Evolutionary conservation across 2,329 filamentous ascomycete genomes (phyloP), one percentile per base, ranked within the genome.

Genomic region (Aspergillus versicolor): DNA sequence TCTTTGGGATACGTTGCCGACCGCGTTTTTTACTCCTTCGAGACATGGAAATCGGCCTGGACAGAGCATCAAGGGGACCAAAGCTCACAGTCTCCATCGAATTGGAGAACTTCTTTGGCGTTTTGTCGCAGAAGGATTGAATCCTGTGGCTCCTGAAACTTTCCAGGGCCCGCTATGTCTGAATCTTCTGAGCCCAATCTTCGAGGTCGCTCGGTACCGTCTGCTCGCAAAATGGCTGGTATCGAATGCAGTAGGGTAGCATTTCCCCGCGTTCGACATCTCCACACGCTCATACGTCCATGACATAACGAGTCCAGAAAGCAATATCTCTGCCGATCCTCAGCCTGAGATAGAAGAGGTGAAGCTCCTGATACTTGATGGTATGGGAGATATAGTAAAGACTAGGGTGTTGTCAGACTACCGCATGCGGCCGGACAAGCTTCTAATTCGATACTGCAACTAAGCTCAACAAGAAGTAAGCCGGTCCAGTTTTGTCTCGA

Each of bases 1-100:
- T 13, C 13, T 53, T 47, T 22, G 13, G 32, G 42, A 40, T 53
- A 53, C 15, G 9, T 53, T 53, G 51, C 51, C 51, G 51, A 53
- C 30, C 50, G 50, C 50, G 19, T 53, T 19, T 30, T 27, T 38
- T 30, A 12, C 50, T 22, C 15, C 8, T 45, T 46, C 17, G 22
- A 32, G 27, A 44, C 32, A 30, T 32, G 30, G 19, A 43, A 17
- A 22, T 43, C 24, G 24, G 2, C 41, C 40, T 32, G n/a, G 17
- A 24, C 30, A 21, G 41, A 24, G 32, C 34, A 46, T 53, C 9
- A 3, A 46, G 38, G 42, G 30, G 50, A 52, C 21, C 24, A 38
- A 47, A 42, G 22, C 51, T 46, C 34, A 34, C 44, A 47, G 22
- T 17, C 47, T 19, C 12, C 46, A n/a, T 17, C 42, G 34, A 41